These are phyloP conservation scores for Puccinia triticina DNA, from an alignment of 1,284 basidiomycete species.

Conservation along the genomic window DNA sequence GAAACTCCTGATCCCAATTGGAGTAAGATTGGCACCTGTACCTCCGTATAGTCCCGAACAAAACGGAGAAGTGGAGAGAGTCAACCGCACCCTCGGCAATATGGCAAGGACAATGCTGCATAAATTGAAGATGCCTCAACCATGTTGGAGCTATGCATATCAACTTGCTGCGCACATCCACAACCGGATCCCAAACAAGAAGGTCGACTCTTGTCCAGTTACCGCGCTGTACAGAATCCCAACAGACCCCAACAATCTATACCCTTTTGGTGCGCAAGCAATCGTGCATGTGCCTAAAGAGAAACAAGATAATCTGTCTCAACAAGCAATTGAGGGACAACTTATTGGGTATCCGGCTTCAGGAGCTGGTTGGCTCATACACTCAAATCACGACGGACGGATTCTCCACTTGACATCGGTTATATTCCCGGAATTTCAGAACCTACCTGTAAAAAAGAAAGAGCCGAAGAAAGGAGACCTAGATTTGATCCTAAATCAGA, in stretches of 20 bases:
- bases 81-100: slow-evolving; percentile 19
- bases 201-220: background rate
- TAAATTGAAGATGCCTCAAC: background rate
- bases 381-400: no score
- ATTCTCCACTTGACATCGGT: background rate
- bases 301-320: background rate
- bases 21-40: background rate
- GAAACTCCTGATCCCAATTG: background rate
- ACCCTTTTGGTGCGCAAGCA: slow-evolving; percentile 17
- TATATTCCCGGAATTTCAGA: slow-evolving; percentile 1
- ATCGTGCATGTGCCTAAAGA: background rate
- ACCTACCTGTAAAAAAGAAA: background rate
- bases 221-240: background rate
- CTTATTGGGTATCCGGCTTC: background rate
- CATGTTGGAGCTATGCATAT: slow-evolving; percentile 21
- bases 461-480: no score
- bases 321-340: background rate
- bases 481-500: background rate
- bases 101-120: slow-evolving; percentile 26
- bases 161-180: background rate
- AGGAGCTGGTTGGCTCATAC: background rate
- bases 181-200: slow-evolving; percentile 24
- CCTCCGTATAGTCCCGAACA: slow-evolving; percentile 16
- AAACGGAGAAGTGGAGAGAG: slow-evolving; percentile 11
- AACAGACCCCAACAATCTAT: background rate